Evolutionary conservation across 2,329 filamentous ascomycete species (phyloP), one percentile per base, ranked within the genome.

Genomic region (Lasiodiplodia sp.): DNA sequence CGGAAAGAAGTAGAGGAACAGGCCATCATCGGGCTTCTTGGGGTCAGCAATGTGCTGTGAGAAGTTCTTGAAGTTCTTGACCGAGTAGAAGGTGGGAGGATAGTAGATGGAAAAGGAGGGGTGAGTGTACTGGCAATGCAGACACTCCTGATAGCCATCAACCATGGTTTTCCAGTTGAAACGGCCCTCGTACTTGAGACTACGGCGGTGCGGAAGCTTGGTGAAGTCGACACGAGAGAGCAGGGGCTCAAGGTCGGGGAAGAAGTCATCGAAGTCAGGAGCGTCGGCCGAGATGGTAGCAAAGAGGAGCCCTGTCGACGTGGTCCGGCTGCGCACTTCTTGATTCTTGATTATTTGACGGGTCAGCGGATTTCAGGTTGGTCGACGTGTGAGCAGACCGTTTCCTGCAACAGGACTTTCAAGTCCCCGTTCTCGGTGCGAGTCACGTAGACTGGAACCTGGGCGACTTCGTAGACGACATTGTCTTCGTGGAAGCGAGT

Each of bases 81-180:
- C 85, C 18, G 81, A 80, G 74, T 88, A 88, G 73, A 84, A 86
- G 1, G 84, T 85, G 3, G 86, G 85, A 5, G 85, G 85, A 67
- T 88, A 88, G 70, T 81, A 83, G 68, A 86, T 79, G 23, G 82
- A 83, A 75, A 88, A 88, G 5, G 83, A 84, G 0, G 85, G 86
- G 69, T 88, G 86, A 0, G 86, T 87, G 75, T 87, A 88, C 72
- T 86, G 83, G 76, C 86, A 87, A 73, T 87, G 86, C 23, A 88
- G 80, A 70, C 86, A 88, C 75, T 88, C 86, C 74, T 87, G 85
- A 70, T 86, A 87, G 8, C 85, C 86, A 69, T 87, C 86, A 28
- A 87, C 84, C 85, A 87, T 87, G 0, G 86, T 87, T 73, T 87
- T 87, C 86, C 86, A 87, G 73, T 88, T 88, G 78, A 88, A 87